Conservation (phyloP, 2,329 filamentous ascomycete species). For the Lecanosticta acicola region DNA sequence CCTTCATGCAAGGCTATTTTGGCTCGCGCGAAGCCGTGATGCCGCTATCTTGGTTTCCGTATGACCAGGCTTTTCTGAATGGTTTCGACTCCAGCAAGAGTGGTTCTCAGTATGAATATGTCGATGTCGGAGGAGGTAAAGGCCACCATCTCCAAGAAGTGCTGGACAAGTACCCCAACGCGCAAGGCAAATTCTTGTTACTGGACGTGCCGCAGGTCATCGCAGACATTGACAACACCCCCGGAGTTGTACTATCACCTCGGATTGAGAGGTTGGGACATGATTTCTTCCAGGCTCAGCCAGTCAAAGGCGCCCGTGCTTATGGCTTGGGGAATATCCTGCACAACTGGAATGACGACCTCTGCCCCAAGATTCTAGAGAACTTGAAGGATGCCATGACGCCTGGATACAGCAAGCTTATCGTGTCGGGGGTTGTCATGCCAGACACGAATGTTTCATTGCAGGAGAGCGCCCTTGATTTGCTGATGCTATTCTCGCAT, state of each 20-base stretch:
- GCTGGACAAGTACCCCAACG: conserved; percentile 7
- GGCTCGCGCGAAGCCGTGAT: conserved; percentile 2
- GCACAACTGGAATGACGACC: conserved; percentile 11
- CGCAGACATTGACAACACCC: conserved; percentile 2
- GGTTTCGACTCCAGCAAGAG: conserved; percentile 16
- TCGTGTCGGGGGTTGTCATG: conserved; percentile 20
- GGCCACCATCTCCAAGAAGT: conserved; percentile 13
- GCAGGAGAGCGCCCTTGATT: conserved; percentile 5
- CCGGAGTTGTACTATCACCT: background rate
- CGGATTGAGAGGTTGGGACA: conserved; percentile 7
- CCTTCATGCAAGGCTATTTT: conserved; percentile 17
- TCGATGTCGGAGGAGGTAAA: conserved; percentile 18
- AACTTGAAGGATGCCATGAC: conserved; percentile 7
- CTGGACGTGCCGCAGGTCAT: conserved; percentile 16
- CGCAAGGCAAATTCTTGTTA: conserved; percentile 10
- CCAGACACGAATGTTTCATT: conserved; percentile 19
- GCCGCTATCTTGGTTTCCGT: conserved; percentile 13
- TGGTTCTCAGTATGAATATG: conserved; percentile 16
- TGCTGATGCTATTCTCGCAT: conserved; percentile 5
- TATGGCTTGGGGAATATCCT: conserved; percentile 10
- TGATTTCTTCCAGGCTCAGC: conserved; percentile 12
- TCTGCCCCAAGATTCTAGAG: conserved; percentile 5
- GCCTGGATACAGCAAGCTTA: conserved; percentile 13
- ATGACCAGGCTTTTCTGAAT: conserved; percentile 11
- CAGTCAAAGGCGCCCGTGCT: conserved; percentile 4